Evolutionary conservation across 345 rosid genomes (phyloP).

Genomic region (Linum trigynum): DNA sequence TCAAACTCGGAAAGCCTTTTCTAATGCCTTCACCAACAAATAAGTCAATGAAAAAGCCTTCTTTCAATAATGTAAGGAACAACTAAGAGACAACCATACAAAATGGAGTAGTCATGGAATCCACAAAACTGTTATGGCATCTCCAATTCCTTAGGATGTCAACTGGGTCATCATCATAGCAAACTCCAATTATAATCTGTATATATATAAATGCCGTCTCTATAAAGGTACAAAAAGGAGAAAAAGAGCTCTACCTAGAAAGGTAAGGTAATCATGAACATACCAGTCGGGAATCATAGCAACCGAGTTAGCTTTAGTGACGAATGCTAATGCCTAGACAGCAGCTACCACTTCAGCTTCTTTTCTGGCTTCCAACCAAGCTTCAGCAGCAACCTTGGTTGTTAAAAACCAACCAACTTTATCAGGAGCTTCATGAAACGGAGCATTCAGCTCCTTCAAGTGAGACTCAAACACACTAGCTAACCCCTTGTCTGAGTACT

Average conservation of each 20-base stretch:
- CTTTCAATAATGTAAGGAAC: not conserved
- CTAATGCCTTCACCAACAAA: not conserved
- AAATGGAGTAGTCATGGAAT: not conserved
- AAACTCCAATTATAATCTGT: not conserved
- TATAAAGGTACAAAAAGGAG: slow-evolving; percentile 12
- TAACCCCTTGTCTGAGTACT: slow-evolving; percentile 65
- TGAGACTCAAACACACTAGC: slow-evolving; percentile 63
- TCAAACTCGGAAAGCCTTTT: not conserved
- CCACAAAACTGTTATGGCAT: not conserved
- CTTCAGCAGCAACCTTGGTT: slow-evolving; percentile 64
- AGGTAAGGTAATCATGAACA: slow-evolving; percentile 2
- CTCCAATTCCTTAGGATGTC: not conserved
- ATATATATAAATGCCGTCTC: slow-evolving; percentile 12
- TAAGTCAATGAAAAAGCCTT: no score
- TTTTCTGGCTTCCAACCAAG: slow-evolving; percentile 67
- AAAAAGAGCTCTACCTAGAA: slow-evolving; percentile 25
- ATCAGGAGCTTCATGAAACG: slow-evolving; percentile 77
- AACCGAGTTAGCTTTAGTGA: not conserved
- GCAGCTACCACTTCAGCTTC: slow-evolving; percentile 32
- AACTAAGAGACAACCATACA: not conserved
- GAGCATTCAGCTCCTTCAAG: slow-evolving; percentile 71
- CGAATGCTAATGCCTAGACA: slow-evolving; percentile 11
- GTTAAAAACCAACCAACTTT: slow-evolving; percentile 90
- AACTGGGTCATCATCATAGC: not conserved
- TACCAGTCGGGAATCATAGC: slow-evolving; percentile 8